These are phyloP conservation scores for Fomitopsis betulina DNA, from an alignment of 1,284 basidiomycete species.

Conservation along the genomic window DNA sequence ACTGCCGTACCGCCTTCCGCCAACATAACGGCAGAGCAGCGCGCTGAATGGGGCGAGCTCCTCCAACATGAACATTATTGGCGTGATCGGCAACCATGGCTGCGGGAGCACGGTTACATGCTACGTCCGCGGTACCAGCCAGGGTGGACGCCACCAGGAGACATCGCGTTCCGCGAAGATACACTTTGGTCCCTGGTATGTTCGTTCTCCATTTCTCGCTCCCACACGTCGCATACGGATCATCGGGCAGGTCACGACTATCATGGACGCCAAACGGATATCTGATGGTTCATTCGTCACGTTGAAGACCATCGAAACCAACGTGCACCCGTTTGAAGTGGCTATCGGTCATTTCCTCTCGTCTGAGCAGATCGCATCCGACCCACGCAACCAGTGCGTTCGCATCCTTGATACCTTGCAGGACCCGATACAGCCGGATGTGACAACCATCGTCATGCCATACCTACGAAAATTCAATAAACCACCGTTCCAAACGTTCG, in stretches of 20 bases:
- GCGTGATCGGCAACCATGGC: slow-evolving; percentile 16
- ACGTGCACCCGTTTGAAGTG: slow-evolving; percentile 12
- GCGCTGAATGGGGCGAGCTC: not conserved
- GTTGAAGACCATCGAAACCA: slow-evolving; percentile 2
- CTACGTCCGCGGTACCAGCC: slow-evolving; percentile 13
- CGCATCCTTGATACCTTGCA: slow-evolving; percentile 20
- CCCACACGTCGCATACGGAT: not conserved
- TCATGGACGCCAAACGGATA: slow-evolving; percentile 11
- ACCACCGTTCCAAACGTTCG: slow-evolving; percentile 21
- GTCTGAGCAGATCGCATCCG: slow-evolving; percentile 9
- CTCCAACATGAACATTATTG: slow-evolving; percentile 9
- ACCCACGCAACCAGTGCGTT: slow-evolving; percentile 25
- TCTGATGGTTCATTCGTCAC: slow-evolving; percentile 7
- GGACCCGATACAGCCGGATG: slow-evolving; percentile 10
- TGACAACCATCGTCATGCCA: slow-evolving; percentile 23
- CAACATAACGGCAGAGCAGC: not conserved
- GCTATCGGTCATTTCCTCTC: slow-evolving; percentile 18
- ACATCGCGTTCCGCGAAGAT: slow-evolving; percentile 9
- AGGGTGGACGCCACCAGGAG: slow-evolving; percentile 16
- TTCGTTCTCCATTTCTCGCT: not conserved
- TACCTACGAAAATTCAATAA: slow-evolving; percentile 16
- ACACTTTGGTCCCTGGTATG: slow-evolving; percentile 1
- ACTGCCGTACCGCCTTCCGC: not conserved
- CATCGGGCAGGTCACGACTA: not conserved
- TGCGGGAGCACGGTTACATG: slow-evolving; percentile 13